phyloP scores from a whole-genome alignment of 108 stramenopile genomes.

The Fragilariopsis cylindrus region DNA sequence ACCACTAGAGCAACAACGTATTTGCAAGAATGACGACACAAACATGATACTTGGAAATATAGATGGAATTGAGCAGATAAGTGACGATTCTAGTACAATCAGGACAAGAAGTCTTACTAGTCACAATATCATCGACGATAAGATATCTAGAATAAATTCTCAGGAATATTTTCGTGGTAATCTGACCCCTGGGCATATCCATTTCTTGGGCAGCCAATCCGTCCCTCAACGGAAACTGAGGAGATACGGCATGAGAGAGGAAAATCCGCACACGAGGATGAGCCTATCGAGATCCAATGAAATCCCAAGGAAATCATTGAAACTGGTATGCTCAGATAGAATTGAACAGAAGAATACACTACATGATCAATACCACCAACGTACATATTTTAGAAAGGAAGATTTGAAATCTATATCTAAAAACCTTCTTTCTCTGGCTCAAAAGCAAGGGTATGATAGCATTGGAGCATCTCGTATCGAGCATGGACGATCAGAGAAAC shows the following conservation, averaged over 20 bases:
- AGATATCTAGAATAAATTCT: not conserved
- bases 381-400: not conserved
- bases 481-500: not conserved
- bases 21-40: not conserved
- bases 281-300: not conserved
- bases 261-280: not conserved
- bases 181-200: slow-evolving; percentile 9
- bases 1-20: not conserved
- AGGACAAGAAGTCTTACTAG: not conserved
- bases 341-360: not conserved
- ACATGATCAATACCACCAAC: not conserved
- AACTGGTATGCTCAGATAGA: not conserved
- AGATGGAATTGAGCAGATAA: not conserved
- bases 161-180: not conserved
- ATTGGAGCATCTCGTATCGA: not conserved
- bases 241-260: not conserved
- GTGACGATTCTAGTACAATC: slow-evolving; percentile 12
- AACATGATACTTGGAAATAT: not conserved
- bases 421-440: not conserved
- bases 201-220: slow-evolving; percentile 8
- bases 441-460: not conserved
- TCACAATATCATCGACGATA: not conserved
- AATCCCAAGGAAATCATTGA: not conserved
- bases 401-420: not conserved
- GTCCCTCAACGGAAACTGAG: not conserved